These are phyloP conservation scores for Populus tomentosa DNA, from an alignment of 441 rosid genomes.

Conservation along the genomic window DNA sequence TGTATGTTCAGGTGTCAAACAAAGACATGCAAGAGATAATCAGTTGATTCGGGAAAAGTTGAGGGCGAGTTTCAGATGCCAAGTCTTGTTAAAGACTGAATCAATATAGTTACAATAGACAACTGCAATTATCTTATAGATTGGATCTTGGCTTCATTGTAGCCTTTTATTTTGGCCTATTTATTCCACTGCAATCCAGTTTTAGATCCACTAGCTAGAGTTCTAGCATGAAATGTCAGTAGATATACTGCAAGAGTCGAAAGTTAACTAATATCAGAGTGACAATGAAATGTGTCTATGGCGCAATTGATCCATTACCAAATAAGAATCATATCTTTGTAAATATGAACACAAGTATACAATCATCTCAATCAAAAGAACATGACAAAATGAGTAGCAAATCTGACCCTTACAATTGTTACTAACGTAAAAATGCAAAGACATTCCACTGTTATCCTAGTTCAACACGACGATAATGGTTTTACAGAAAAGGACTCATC, in stretches of 20 bases:
- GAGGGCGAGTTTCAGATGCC: no score
- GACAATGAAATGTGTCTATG: no score
- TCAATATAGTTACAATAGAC: not conserved
- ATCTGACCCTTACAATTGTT: not conserved
- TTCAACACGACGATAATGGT: constrained; percentile 10
- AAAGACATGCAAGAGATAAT: no score
- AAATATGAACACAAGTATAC: not conserved
- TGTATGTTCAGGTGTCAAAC: no score
- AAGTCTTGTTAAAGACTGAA: no score
- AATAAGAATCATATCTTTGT: not conserved
- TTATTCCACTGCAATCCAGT: not conserved
- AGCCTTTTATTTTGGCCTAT: not conserved
- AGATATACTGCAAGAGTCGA: no score
- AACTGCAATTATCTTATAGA: not conserved
- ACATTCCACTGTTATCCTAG: constrained; percentile 5
- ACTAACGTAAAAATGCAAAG: not conserved
- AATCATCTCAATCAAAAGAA: not conserved
- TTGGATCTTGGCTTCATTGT: not conserved
- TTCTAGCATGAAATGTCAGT: no score
- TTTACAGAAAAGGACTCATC: constrained; percentile 26
- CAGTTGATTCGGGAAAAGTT: no score
- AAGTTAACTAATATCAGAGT: no score
- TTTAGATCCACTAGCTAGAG: no score
- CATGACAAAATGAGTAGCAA: not conserved
- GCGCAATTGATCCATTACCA: not conserved